A percentile compares a stretch with the other conserved stretches of the same genome.
phyloP scores from a whole-genome alignment of 306 rosid genomes.

The Delonix regia region DNA sequence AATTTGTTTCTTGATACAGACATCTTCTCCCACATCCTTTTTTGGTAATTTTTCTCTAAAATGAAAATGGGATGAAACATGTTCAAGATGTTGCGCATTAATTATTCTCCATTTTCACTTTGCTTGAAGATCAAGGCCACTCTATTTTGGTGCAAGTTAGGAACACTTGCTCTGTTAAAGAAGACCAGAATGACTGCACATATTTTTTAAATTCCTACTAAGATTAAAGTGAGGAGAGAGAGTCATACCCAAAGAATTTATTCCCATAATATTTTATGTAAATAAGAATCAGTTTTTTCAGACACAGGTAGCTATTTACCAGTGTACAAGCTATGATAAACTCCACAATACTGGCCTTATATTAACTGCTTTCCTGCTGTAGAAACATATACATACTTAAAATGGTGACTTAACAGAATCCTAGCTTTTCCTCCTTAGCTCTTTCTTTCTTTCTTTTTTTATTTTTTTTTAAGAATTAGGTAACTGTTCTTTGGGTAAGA shows the following conservation, averaged over 20 bases:
- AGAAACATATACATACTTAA: background rate
- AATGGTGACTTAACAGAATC: background rate
- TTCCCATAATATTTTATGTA: background rate
- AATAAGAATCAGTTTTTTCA: background rate
- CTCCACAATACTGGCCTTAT: background rate
- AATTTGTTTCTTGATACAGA: background rate
- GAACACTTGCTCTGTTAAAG: constrained; percentile 17
- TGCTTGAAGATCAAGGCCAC: constrained; percentile 27
- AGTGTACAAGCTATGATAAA: background rate
- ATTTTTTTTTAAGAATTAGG: background rate
- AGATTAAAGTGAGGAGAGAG: background rate
- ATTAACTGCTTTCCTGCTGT: background rate
- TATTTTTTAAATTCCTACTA: background rate
- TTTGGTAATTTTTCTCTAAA: background rate
- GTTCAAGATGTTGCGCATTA: background rate
- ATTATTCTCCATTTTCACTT: constrained; percentile 21
- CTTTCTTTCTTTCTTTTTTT: background rate
- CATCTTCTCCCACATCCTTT: background rate
- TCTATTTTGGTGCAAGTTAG: constrained; percentile 27
- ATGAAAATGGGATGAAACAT: background rate
- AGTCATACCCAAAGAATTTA: constrained; percentile 20
- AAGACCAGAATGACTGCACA: constrained; percentile 2
- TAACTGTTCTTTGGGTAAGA: background rate
- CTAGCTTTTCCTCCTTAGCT: background rate
- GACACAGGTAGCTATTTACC: background rate